phyloP scores from a whole-genome alignment of 306 rosid genomes.

The Abrus precatorius region DNA sequence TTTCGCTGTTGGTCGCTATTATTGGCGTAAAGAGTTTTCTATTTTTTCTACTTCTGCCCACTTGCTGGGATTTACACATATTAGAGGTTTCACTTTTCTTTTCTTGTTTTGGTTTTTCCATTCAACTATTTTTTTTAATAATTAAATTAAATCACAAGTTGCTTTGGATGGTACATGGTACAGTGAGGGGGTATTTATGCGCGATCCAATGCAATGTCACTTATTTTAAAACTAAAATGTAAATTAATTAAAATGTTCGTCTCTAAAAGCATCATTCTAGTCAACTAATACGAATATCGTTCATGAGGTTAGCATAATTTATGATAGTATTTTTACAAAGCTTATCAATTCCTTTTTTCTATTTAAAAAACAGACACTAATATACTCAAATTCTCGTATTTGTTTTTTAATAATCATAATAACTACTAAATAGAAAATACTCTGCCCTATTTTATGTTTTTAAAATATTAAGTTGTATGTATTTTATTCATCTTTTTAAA shows the following conservation, averaged over 20 bases:
- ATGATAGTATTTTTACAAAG: not conserved
- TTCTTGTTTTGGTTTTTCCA: not conserved
- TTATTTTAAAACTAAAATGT: not conserved
- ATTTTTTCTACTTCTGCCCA: constrained; percentile 9
- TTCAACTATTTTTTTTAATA: no score
- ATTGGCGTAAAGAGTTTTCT: constrained; percentile 13
- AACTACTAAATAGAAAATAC: not conserved
- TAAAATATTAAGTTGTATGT: not conserved
- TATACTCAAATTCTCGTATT: not conserved
- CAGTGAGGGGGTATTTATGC: not conserved
- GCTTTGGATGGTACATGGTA: not conserved
- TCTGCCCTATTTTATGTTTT: not conserved
- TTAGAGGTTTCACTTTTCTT: not conserved
- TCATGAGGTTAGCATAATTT: not conserved
- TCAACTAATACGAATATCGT: not conserved
- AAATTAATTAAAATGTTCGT: not conserved
- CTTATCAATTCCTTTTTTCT: not conserved
- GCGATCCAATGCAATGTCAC: not conserved
- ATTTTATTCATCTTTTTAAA: not conserved
- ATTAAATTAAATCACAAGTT: no score
- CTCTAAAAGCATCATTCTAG: not conserved
- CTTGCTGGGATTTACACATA: not conserved
- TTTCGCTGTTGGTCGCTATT: constrained; percentile 13
- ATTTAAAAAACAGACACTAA: not conserved
- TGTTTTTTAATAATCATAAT: not conserved